Evolutionary conservation across 176 grass and related monocot genomes (phyloP).

Genomic region (Rhipidocladum racemiflorum): DNA sequence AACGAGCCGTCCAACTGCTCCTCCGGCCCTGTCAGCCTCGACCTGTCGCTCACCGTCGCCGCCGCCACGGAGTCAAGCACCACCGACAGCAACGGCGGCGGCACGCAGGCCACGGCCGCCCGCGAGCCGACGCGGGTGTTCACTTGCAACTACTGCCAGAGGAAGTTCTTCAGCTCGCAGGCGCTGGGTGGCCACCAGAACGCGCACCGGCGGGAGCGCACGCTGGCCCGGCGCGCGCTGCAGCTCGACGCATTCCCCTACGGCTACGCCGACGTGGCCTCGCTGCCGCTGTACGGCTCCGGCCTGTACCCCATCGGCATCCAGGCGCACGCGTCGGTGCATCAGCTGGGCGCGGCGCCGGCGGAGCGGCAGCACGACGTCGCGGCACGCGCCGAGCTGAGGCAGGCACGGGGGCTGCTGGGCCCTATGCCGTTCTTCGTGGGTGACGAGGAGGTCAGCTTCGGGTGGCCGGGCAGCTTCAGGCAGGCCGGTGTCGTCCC

Average conservation of each 20-base stretch:
- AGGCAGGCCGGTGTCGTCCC: not conserved
- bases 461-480: conserved; percentile 69
- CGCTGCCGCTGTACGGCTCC: conserved; percentile 65
- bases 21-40: conserved; percentile 31
- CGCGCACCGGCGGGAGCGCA: conserved; percentile 68
- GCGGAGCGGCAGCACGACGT: not conserved
- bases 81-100: conserved; percentile 39
- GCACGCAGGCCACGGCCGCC: not conserved
- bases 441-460: conserved; percentile 45
- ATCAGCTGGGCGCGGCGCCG: not conserved
- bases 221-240: conserved; percentile 51
- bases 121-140: conserved; percentile 53
- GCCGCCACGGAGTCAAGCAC: conserved; percentile 47
- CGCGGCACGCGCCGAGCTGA: not conserved
- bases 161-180: conserved; percentile 85
- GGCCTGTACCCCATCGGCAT: conserved; percentile 57
- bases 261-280: conserved; percentile 55
- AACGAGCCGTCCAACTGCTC: conserved; percentile 37
- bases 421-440: conserved; percentile 50
- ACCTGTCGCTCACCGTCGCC: conserved; percentile 44
- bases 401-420: conserved; percentile 39
- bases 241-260: conserved; percentile 46
- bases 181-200: conserved; percentile 81
- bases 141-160: conserved; percentile 77
- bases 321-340: conserved; percentile 59